Evolutionary conservation across 805 yeast genomes (phyloP).

Genomic region (Candida hungchunana): DNA sequence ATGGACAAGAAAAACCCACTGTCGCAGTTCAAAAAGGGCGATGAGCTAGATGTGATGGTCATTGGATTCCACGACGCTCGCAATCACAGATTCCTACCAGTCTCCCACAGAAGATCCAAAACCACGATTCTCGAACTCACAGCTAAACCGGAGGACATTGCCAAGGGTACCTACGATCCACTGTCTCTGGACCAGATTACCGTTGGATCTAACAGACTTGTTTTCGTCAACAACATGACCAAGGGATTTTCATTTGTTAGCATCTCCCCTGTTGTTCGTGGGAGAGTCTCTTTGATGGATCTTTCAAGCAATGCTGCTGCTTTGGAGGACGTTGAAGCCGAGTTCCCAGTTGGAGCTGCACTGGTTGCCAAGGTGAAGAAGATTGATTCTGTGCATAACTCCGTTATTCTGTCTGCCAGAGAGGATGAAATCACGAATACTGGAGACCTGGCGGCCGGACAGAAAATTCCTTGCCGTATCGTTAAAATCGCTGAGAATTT

Average conservation of each 20-base stretch:
- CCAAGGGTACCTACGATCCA: slow-evolving; percentile 25
- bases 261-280: slow-evolving; percentile 63
- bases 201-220: slow-evolving; percentile 48
- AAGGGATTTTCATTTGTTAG: slow-evolving; percentile 64
- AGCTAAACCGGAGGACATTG: slow-evolving; percentile 41
- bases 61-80: slow-evolving; percentile 75
- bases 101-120: slow-evolving; percentile 53
- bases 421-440: slow-evolving; percentile 36
- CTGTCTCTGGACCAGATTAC: slow-evolving; percentile 39
- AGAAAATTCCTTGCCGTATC: slow-evolving; percentile 57
- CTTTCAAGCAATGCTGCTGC: slow-evolving; percentile 49
- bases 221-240: slow-evolving; percentile 61
- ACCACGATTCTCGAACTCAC: slow-evolving; percentile 63
- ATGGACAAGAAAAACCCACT: slow-evolving; percentile 56
- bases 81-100: slow-evolving; percentile 62
- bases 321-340: slow-evolving; percentile 46
- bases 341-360: slow-evolving; percentile 71
- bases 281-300: slow-evolving; percentile 62
- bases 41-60: slow-evolving; percentile 55
- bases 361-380: slow-evolving; percentile 51
- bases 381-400: slow-evolving; percentile 49
- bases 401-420: slow-evolving; percentile 49
- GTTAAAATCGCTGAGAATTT: slow-evolving; percentile 52
- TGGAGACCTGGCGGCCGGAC: slow-evolving; percentile 51
- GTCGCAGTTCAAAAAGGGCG: slow-evolving; percentile 52